Evolutionary conservation across 129 eudicot genomes (phyloP), one percentile per base, ranked within the genome.

Genomic region (Pulicaria dysenterica): DNA sequence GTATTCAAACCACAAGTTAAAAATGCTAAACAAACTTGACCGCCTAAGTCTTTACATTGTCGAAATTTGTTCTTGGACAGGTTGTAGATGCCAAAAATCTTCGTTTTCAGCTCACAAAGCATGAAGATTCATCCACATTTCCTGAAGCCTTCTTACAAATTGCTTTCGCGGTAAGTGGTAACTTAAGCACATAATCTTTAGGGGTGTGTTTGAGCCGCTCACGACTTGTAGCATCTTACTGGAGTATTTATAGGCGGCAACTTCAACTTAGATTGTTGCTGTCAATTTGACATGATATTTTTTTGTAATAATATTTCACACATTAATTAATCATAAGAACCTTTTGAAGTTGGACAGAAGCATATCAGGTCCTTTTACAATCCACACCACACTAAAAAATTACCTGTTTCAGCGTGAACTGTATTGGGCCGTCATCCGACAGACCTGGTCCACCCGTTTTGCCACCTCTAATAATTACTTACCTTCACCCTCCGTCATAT

Each of bases 1-100:
- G 10, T 34, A 46, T 19, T 10, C 17, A 65, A 45, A 45, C 42
- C 55, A 19, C 19, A 34, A 17, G 73, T n/a, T 14, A 8, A 47
- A 69, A 50, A 16, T 70, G 38, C 14, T 70, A 55, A 17, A 31
- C 12, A 41, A 56, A 41, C 54, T 17, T 11, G 65, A 41, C 43
- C 17, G 44, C 14, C 1, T 7, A 37, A 47, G 12, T 73, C 62
- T 47, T 7, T 47, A 14, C 4, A n/a, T 60, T 44, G 13, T 56
- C 50, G 54, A 46, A n/a, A 41, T 70, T 55, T 56, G 42, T 73
- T 51, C 15, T 24, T 70, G 78, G 50, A 40, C 74, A 93, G 98
- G 96, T 93, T 76, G 98, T 89, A 41, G 98, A 93, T 84, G 98
- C 98, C 78, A 90, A 87, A 79, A 92, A 92, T 79, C 95, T 92